Conservation (phyloP, 1,139 yeast genomes). For the Trichomonascaceae sp. region DNA sequence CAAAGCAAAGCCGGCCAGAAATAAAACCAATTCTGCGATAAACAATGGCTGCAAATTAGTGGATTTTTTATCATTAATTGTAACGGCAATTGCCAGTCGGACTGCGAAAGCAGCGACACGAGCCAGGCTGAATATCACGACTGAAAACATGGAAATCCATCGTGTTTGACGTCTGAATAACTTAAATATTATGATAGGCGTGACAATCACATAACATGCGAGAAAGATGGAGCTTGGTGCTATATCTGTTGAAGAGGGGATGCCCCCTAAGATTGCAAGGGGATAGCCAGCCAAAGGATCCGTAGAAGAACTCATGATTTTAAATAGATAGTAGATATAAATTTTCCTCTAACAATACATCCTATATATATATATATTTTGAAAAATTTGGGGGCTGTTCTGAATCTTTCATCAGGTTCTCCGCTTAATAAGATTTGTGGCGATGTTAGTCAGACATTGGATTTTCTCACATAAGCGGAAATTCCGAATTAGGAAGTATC, state of each 20-base stretch:
- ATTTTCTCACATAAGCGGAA: not conserved
- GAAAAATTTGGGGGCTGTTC: not conserved
- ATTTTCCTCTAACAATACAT: too few relatives aligned
- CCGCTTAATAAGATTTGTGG: not conserved
- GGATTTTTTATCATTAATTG: conserved; percentile 1
- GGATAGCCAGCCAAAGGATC: not conserved
- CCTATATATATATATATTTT: too few relatives aligned
- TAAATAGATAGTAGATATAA: not conserved
- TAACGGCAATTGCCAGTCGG: conserved; percentile 7
- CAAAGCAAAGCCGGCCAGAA: conserved; percentile 10
- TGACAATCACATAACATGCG: conserved; percentile 4
- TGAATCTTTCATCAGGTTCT: not conserved
- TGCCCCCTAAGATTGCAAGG: conserved; percentile 9
- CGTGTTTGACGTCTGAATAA: not conserved
- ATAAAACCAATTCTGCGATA: conserved; percentile 9
- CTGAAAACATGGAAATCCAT: conserved; percentile 5
- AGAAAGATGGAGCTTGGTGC: conserved; percentile 10
- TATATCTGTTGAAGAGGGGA: conserved; percentile 9
- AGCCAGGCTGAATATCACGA: conserved; percentile 5
- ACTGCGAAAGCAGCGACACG: conserved; percentile 9
- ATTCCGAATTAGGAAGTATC: not conserved
- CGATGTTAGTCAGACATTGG: not conserved
- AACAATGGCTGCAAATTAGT: not conserved
- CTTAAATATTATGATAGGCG: conserved; percentile 2
- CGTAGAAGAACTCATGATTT: not conserved